phyloP scores from a whole-genome alignment of 2,329 filamentous ascomycete genomes.

The Plectosphaerella cucumerina region DNA sequence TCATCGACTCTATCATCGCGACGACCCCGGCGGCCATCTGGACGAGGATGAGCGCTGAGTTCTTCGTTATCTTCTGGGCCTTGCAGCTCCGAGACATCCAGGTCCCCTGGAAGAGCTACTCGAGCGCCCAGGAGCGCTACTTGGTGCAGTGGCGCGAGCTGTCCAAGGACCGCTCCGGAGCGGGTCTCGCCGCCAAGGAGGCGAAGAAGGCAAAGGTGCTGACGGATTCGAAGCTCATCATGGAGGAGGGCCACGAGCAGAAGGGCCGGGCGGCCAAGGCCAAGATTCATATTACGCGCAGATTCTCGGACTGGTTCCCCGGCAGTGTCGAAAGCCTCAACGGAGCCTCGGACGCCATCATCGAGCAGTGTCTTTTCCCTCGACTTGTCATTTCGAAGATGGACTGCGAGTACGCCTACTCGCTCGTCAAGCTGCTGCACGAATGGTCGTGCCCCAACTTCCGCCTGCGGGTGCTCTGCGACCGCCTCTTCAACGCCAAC shows the following conservation, averaged over 20 bases:
- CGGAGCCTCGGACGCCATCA: constrained; percentile 66
- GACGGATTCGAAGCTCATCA: constrained; percentile 40
- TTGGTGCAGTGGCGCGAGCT: constrained; percentile 64
- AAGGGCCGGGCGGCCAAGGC: constrained; percentile 63
- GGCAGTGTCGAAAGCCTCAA: constrained; percentile 59
- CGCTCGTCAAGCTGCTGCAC: constrained; percentile 84
- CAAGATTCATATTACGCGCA: constrained; percentile 65
- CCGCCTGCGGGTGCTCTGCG: constrained; percentile 77
- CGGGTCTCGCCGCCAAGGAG: constrained; percentile 64
- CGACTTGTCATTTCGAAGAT: constrained; percentile 77
- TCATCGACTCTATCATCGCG: constrained; percentile 65
- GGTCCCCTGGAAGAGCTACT: constrained; percentile 73
- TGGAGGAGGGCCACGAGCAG: constrained; percentile 70
- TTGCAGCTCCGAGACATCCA: constrained; percentile 77
- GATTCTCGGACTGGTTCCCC: constrained; percentile 76
- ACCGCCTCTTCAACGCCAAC: constrained; percentile 79
- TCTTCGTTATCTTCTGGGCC: constrained; percentile 92
- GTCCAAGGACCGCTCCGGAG: constrained; percentile 68
- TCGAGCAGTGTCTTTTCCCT: constrained; percentile 92
- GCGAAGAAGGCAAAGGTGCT: constrained; percentile 62
- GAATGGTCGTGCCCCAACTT: constrained; percentile 81
- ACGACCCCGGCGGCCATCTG: constrained; percentile 61
- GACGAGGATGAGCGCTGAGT: constrained; percentile 69
- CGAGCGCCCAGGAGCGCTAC: constrained; percentile 66
- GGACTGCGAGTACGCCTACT: constrained; percentile 86